Evolutionary conservation across 352 stramenopile species (phyloP).

Genomic region (Globisporangium spinosum): DNA sequence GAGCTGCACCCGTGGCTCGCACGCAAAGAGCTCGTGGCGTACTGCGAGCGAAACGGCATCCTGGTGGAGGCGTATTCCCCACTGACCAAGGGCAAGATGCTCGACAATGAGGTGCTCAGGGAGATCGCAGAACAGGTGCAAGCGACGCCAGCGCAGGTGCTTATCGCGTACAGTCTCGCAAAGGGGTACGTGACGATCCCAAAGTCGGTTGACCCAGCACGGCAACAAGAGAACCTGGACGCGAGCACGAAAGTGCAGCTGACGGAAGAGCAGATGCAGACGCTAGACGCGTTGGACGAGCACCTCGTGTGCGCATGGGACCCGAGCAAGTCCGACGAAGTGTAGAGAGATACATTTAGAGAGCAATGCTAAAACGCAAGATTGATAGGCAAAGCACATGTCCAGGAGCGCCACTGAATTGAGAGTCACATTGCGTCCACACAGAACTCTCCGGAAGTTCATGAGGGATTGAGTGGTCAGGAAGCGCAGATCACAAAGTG

Average conservation of each 20-base stretch:
- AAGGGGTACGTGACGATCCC: constrained; percentile 57
- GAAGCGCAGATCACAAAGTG: background rate
- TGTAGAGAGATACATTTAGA: constrained; percentile 21
- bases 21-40: constrained; percentile 54
- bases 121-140: constrained; percentile 33
- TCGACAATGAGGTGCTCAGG: constrained; percentile 23
- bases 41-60: constrained; percentile 42
- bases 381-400: background rate
- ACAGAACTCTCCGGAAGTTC: background rate
- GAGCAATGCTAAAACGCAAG: background rate
- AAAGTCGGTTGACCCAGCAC: constrained; percentile 46
- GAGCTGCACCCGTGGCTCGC: constrained; percentile 73
- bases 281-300: constrained; percentile 38
- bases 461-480: background rate
- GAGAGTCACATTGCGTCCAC: background rate
- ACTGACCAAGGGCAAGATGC: constrained; percentile 23
- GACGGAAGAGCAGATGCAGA: constrained; percentile 24
- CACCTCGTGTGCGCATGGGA: constrained; percentile 48
- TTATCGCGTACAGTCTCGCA: constrained; percentile 52
- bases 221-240: constrained; percentile 50
- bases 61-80: constrained; percentile 56
- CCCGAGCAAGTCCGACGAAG: constrained; percentile 40
- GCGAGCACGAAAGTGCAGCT: constrained; percentile 33
- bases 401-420: background rate
- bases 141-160: constrained; percentile 43